Conservation (phyloP, 257 asterid genomes). For the Hygrophila difformis region DNA sequence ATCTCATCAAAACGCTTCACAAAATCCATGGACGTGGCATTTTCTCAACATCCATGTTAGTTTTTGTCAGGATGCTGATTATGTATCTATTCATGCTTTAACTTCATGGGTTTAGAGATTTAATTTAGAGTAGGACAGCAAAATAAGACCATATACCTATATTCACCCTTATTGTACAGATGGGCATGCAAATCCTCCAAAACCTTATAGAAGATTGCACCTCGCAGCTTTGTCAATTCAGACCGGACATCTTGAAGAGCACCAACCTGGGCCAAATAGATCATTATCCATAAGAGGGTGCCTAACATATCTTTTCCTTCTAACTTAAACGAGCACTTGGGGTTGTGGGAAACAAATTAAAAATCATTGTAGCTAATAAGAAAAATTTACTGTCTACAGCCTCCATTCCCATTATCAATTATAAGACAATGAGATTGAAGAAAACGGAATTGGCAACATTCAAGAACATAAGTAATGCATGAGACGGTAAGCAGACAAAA, state of each 20-base stretch:
- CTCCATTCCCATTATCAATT: too few relatives aligned
- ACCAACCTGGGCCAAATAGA: slow-evolving; percentile 70
- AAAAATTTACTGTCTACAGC: too few relatives aligned
- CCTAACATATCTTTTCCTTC: slow-evolving; percentile 17
- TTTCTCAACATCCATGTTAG: too few relatives aligned
- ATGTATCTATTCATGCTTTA: too few relatives aligned
- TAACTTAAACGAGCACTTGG: slow-evolving; percentile 19
- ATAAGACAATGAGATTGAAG: too few relatives aligned
- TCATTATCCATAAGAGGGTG: slow-evolving; percentile 19
- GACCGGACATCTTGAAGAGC: slow-evolving; percentile 99
- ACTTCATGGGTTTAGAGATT: slow-evolving; percentile 15
- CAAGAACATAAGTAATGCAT: too few relatives aligned
- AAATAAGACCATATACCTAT: slow-evolving; percentile 47
- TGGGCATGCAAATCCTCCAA: slow-evolving; percentile 97
- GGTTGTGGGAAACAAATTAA: slow-evolving; percentile 10
- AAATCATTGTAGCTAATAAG: not conserved
- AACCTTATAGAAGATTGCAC: slow-evolving; percentile 84
- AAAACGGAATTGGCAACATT: too few relatives aligned
- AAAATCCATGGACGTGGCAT: too few relatives aligned
- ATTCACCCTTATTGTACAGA: slow-evolving; percentile 93
- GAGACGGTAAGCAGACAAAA: too few relatives aligned
- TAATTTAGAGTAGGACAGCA: slow-evolving; percentile 11
- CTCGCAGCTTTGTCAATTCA: slow-evolving; percentile 87
- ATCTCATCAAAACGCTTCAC: slow-evolving; percentile 1
- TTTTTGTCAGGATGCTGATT: too few relatives aligned